Conservation (phyloP, 805 yeast species). For the Yarrowia phangngaensis region DNA sequence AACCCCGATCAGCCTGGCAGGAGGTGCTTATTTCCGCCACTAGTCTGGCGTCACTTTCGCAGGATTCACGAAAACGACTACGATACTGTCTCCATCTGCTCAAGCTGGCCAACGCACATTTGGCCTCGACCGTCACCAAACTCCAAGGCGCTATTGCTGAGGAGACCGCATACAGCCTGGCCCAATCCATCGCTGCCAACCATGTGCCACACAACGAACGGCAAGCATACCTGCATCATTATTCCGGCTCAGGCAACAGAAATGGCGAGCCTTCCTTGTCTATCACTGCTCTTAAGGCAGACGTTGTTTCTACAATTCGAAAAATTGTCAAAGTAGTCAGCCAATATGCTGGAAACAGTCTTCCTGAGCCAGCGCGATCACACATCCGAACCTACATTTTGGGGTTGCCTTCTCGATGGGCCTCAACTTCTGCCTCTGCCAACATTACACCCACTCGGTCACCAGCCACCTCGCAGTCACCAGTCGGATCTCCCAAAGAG, state of each 20-base stretch:
- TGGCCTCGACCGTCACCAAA: conserved; percentile 60
- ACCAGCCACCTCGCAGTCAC: conserved; percentile 7
- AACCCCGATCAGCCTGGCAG: conserved; percentile 33
- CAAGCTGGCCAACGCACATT: conserved; percentile 73
- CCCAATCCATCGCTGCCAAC: conserved; percentile 34
- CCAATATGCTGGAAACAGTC: conserved; percentile 69
- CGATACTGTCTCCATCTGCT: conserved; percentile 76
- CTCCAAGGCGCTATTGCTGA: conserved; percentile 54
- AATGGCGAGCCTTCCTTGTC: conserved; percentile 31
- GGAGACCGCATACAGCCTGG: conserved; percentile 36
- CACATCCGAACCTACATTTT: conserved; percentile 77
- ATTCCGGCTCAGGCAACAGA: too few species aligned
- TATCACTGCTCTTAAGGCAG: conserved; percentile 55
- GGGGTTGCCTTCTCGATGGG: conserved; percentile 71
- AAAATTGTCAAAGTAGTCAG: conserved; percentile 84
- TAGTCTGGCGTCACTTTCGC: conserved; percentile 45
- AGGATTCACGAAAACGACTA: conserved; percentile 70
- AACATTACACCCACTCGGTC: conserved; percentile 20
- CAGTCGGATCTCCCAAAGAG: conserved; percentile 14
- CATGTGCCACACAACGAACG: conserved; percentile 40
- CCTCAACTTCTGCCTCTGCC: conserved; percentile 36
- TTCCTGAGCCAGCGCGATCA: conserved; percentile 74
- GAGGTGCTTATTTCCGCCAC: conserved; percentile 39
- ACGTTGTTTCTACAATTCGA: conserved; percentile 82
- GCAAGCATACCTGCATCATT: conserved; percentile 29